Base-by-base conservation (phyloP, 2,329 filamentous ascomycete species). In the Fusarium palustre region DNA sequence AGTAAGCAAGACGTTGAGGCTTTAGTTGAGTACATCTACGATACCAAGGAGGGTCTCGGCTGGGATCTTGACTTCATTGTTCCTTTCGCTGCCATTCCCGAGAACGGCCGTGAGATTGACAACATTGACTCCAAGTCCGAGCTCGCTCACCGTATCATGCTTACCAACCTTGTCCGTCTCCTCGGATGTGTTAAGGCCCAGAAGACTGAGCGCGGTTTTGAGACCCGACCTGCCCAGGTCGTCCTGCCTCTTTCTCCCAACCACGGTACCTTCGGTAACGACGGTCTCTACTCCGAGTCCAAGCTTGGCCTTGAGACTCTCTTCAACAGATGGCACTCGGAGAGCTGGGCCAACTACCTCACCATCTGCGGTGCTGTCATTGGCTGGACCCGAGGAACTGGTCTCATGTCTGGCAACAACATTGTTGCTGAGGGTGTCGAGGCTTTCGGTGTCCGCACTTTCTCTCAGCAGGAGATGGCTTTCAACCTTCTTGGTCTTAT, bases 391-490 rank as follows among this genome's bases (percentile, higher is more conserved):
- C 95, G 96, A 83, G 96, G 95, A 71, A 99, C 96, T 68, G 96
- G 96, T 78, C 89, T 99, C 75, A 99, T 99, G 95, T 92, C 92
- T 72, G 94, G 92, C 76, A 98, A 98, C 86, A 98, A 99, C 81
- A 90, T 98, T 74, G 94, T 98, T 70, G 96, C 96, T 36, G 95
- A 98, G 80, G 96, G 95, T 64, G 93, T 99, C 59, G 96, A 99
- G 85, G 93, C 92, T 75, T 96, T 97, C 72, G 96, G 96, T 75
- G 96, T 98, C 28, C 94, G 96, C 75, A 99, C 96, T 6, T 99
- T 99, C 86, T 98, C 95, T 12, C 96, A 98, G 83, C 94, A 97
- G 79, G 96, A 99, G 82, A 99, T 99, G 96, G 96, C 96, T 18
- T 99, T 99, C 87, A 99, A 99, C 82, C 83, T 99, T 71, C 88